Base-by-base conservation (phyloP, 164 flowering plant genomes). In the Dillenia turbinata region DNA sequence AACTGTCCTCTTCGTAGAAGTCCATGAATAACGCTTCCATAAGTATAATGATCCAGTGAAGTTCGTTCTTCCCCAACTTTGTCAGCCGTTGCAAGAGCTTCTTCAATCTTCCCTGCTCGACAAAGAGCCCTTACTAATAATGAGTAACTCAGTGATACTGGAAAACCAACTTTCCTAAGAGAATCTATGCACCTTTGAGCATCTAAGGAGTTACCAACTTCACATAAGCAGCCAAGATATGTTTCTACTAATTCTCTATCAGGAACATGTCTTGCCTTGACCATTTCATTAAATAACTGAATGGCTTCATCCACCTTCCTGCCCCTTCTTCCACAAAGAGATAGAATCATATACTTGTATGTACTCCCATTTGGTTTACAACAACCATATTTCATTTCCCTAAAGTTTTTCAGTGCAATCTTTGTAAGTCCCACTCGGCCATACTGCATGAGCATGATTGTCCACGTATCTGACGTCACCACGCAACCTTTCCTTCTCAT, bases 391-490 rank as follows among this genome's bases (percentile, higher is more conserved):
- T 84, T 88, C 97, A 90, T 87, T 60, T 90, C 89, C 52, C 57
- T 47, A 51, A 88, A 88, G 44, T 59, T 73, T 46, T 65, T 71
- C 57, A 90, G 54, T 52, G 98, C 89, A 47, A 81, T 85, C 50
- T 88, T 83, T 17, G 96, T 88, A 50, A 90, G 72, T 12, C 98
- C 97, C 8, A 77, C 82, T 68, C 92, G 77, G 47, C 90, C 96
- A 61, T 87, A 88, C 60, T 78, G 85, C 79, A 86, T 71, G 52
- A 93, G 83, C 88, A 88, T 85, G 75, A 93, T 88, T 63, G 88
- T 83, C 97, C 96, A 93, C 54, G 97, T 87, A 62, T 93, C 81
- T 44, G 93, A 62, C 60, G 92, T 79, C 59, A 78, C 52, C 16
- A 60, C 24, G 68, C 12, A 70, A 2, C 85, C 76, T 44, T 71